Percentiles rank a stretch among this genome's conserved stretches.
Evolutionary conservation across 1,139 yeast species (phyloP).

Genomic region (Yamadazyma buinensis): DNA sequence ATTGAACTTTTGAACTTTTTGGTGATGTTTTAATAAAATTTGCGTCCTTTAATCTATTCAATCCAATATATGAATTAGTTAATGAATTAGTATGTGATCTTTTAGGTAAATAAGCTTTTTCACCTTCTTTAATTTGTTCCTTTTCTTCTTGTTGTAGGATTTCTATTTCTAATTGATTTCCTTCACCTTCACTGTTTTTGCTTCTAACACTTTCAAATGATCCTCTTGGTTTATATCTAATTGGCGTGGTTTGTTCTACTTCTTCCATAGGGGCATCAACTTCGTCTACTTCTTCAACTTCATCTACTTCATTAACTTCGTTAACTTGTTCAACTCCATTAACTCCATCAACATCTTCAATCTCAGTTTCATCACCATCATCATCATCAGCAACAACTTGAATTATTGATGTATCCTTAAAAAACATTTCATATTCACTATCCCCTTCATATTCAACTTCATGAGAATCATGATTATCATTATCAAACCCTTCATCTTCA

Average conservation of each 20-base stretch:
- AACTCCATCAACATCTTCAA: slow-evolving; percentile 15
- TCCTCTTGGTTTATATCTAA: too few species aligned
- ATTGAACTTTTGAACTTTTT: slow-evolving; percentile 1
- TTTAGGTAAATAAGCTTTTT: slow-evolving; percentile 36
- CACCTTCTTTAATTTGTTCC: slow-evolving; percentile 14
- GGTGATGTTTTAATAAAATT: slow-evolving; percentile 16
- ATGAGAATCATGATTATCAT: not conserved
- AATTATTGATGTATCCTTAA: not conserved
- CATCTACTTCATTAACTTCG: not conserved
- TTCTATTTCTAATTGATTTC: too few species aligned
- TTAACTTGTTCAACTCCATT: not conserved
- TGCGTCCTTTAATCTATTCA: slow-evolving; percentile 37
- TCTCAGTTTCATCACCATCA: not conserved
- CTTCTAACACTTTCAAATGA: too few species aligned
- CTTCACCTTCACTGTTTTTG: not conserved
- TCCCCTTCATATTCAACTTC: slow-evolving; percentile 1
- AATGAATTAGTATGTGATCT: slow-evolving; percentile 26
- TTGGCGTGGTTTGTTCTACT: not conserved
- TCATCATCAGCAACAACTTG: not conserved
- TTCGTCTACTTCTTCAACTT: not conserved
- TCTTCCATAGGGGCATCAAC: not conserved
- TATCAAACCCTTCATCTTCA: slow-evolving; percentile 1
- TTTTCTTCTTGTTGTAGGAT: slow-evolving; percentile 10
- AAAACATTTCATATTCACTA: slow-evolving; percentile 1
- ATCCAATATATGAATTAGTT: slow-evolving; percentile 36